Evolutionary conservation across 148 eudicot genomes (phyloP), one percentile per base, ranked within the genome.

Genomic region (Chenopodium album): DNA sequence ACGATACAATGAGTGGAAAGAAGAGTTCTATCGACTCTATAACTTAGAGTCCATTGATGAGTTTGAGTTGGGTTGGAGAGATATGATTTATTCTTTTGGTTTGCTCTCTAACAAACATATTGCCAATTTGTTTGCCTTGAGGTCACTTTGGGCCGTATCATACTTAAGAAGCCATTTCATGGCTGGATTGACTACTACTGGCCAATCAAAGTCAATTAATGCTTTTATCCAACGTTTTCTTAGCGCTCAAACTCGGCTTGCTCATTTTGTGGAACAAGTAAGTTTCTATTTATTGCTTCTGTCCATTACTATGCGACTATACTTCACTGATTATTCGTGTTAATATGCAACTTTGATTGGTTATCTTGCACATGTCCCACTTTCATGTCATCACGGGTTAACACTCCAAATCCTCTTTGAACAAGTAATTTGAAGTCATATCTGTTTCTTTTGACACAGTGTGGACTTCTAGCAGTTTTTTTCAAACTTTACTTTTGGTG

Each of bases 261-360:
- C 98, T 56, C 92, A 91, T 81, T 95, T 95, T 83, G 91, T 95
- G 46, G 98, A 95, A 86, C 98, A 93, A 86, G 98, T 95, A 91
- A 85, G 94, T 83, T 86, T 74, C 78, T 59, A 60, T 11, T 65
- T 67, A 50, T 77, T 69, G 31, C 76, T 31, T 76, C 41, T 63
- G n/a, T 69, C 62, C 50, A 44, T 77, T 80, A 32, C 20, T 56
- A 23, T 69, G 56, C 29, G 1, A 54, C 26, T 52, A 50, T 71
- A 28, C 60, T 76, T 75, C 81, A 26, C 19, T 79, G 60, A n/a
- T 48, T 22, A 22, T 62, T 8, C 1, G 16, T 46, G 11, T 37
- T 31, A 0, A 69, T 16, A 14, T 59, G 20, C 7, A 20, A 17
- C 22, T 31, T 16, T 19, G 13, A 37, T 7, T 41, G 74, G 2